Evolutionary conservation across 2,329 filamentous ascomycete genomes (phyloP).

Genomic region (Colletotrichum truncatum): DNA sequence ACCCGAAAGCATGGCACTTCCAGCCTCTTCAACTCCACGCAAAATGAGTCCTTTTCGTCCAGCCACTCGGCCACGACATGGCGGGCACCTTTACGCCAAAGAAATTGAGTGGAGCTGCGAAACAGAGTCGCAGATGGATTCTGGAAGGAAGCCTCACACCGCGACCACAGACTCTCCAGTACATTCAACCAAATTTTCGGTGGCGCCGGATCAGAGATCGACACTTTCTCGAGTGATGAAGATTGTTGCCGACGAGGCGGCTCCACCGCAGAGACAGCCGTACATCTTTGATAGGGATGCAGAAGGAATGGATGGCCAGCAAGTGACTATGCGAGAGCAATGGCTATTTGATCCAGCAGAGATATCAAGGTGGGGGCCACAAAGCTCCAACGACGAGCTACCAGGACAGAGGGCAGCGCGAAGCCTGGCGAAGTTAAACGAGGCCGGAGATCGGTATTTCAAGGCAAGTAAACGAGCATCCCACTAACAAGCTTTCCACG

Average conservation of each 20-base stretch:
- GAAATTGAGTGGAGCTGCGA: background rate
- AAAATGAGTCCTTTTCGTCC: background rate
- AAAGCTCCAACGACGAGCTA: background rate
- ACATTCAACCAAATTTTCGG: background rate
- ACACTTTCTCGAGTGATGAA: background rate
- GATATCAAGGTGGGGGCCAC: background rate
- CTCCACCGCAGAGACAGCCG: background rate
- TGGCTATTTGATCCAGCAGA: background rate
- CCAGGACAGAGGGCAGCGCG: background rate
- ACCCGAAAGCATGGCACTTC: background rate
- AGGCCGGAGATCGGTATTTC: conserved; percentile 6
- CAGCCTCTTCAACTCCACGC: background rate
- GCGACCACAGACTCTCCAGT: background rate
- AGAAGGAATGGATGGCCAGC: background rate
- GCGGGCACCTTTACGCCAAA: background rate
- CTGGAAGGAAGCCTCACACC: background rate
- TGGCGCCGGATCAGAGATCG: background rate
- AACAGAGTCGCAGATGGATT: background rate
- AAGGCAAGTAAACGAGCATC: background rate
- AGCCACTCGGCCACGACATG: background rate
- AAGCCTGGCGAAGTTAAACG: background rate
- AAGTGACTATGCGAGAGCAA: background rate
- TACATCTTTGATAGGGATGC: background rate
- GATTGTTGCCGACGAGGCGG: background rate
- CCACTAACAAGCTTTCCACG: background rate